phyloP scores from a whole-genome alignment of 306 rosid genomes.

The Vicia sativa region DNA sequence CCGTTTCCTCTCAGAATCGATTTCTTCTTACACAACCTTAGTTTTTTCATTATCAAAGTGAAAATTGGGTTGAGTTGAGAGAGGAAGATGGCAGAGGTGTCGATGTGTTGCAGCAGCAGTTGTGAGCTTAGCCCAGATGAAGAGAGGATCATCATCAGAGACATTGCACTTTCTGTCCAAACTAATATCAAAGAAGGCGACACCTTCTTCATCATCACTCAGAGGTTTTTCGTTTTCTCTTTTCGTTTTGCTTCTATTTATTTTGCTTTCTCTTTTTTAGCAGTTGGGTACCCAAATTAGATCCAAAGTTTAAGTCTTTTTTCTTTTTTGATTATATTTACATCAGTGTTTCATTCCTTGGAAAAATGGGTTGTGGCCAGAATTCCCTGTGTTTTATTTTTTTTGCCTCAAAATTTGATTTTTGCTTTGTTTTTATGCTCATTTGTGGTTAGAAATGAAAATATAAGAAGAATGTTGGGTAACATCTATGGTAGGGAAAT shows the following conservation, averaged over 20 bases:
- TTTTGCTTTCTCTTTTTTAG: neutral
- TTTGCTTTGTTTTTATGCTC: conserved; percentile 13
- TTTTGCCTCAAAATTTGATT: neutral
- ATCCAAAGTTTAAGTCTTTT: conserved; percentile 31
- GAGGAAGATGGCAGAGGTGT: conserved; percentile 59
- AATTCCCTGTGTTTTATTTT: neutral
- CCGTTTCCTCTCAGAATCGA: neutral
- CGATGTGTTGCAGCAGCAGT: conserved; percentile 61
- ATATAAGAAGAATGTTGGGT: too few species aligned
- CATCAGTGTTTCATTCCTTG: conserved; percentile 5
- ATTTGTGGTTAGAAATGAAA: neutral
- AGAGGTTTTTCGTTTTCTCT: conserved; percentile 53
- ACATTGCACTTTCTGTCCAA: conserved; percentile 86
- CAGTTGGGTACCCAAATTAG: conserved; percentile 30
- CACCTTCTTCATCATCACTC: conserved; percentile 74
- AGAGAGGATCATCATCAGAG: conserved; percentile 88
- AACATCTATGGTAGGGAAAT: too few species aligned
- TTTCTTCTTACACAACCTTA: neutral
- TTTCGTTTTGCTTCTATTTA: neutral
- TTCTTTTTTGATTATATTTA: conserved; percentile 3
- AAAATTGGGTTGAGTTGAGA: neutral
- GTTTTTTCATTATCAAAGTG: neutral
- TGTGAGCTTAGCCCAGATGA: conserved; percentile 77
- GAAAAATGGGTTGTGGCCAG: conserved; percentile 22
- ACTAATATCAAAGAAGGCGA: conserved; percentile 86